These are phyloP conservation scores for Rhizopogon vulgaris DNA, from an alignment of 768 basidiomycete species.

Conservation along the genomic window DNA sequence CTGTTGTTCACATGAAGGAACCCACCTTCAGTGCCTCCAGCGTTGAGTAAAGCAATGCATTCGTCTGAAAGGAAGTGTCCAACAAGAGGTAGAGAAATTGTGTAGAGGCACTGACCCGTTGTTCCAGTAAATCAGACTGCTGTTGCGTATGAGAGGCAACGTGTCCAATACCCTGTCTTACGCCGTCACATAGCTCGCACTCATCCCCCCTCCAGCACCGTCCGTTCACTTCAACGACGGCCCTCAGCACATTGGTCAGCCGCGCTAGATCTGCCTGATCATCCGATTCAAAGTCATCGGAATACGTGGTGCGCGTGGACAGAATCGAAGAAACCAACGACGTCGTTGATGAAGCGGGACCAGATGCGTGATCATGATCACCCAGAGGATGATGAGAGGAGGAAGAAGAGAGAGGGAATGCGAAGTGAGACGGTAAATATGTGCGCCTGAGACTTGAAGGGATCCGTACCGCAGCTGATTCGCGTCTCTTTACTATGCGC, in stretches of 20 bases:
- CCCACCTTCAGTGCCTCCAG: conserved; percentile 73
- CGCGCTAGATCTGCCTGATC: conserved; percentile 78
- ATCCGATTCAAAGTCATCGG: conserved; percentile 23
- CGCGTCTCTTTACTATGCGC: conserved; percentile 82
- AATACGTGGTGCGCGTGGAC: conserved; percentile 6
- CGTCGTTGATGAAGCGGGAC: conserved; percentile 11
- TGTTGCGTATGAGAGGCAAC: conserved; percentile 62
- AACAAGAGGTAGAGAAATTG: neutral
- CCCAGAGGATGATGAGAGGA: conserved; percentile 24
- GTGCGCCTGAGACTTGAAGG: conserved; percentile 54
- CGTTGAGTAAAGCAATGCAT: conserved; percentile 56
- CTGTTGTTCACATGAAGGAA: conserved; percentile 1
- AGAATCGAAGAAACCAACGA: conserved; percentile 11
- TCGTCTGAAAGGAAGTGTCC: conserved; percentile 39
- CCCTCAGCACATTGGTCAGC: conserved; percentile 75
- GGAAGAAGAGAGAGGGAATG: conserved; percentile 45
- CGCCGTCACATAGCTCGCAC: conserved; percentile 75
- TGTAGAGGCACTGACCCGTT: conserved; percentile 45
- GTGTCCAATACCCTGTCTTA: conserved; percentile 63
- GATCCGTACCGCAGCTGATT: conserved; percentile 85
- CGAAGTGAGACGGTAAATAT: conserved; percentile 66
- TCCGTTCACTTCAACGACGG: conserved; percentile 71
- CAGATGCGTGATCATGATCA: conserved; percentile 26
- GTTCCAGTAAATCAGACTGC: conserved; percentile 69
- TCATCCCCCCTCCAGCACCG: conserved; percentile 81